phyloP scores from a whole-genome alignment of 1,284 basidiomycete species.

The Cryptococcus hybrid region DNA sequence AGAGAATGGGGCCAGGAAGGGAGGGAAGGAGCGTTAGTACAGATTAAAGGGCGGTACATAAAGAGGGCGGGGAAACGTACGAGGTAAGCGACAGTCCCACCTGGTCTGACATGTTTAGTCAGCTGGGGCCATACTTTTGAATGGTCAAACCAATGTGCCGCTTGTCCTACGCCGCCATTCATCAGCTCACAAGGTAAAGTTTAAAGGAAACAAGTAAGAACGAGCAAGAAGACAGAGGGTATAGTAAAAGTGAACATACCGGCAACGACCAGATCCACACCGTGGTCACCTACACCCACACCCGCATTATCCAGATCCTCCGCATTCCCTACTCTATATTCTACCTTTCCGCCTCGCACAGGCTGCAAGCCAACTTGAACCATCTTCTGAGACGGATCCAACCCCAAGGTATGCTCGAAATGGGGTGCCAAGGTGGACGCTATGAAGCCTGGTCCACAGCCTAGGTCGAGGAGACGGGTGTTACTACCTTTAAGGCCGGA shows the following conservation, averaged over 20 bases:
- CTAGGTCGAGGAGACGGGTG: slow-evolving; percentile 60
- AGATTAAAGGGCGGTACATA: too few species aligned
- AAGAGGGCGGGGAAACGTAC: slow-evolving; percentile 51
- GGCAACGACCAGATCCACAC: slow-evolving; percentile 71
- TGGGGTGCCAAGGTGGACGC: slow-evolving; percentile 58
- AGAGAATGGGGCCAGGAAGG: background rate
- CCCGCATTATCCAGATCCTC: slow-evolving; percentile 14
- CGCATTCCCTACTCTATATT: slow-evolving; percentile 49
- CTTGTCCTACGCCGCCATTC: slow-evolving; percentile 59
- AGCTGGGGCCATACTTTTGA: slow-evolving; percentile 67
- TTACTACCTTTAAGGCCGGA: background rate
- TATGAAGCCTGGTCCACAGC: slow-evolving; percentile 69
- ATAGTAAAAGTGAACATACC: slow-evolving; percentile 53
- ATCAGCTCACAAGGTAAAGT: background rate
- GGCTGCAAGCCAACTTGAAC: slow-evolving; percentile 58
- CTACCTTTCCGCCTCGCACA: slow-evolving; percentile 38
- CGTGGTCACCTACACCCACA: slow-evolving; percentile 53
- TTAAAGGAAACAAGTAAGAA: background rate
- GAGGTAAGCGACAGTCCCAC: slow-evolving; percentile 75
- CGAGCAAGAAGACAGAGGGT: background rate
- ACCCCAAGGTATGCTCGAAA: slow-evolving; percentile 64
- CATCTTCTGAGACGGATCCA: slow-evolving; percentile 76
- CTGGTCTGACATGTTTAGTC: slow-evolving; percentile 61
- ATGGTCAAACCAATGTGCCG: slow-evolving; percentile 86
- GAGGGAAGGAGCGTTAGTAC: background rate